Evolutionary conservation across 805 yeast species (phyloP), one percentile per base, ranked within the genome.

Genomic region (Barnettozyma populi): DNA sequence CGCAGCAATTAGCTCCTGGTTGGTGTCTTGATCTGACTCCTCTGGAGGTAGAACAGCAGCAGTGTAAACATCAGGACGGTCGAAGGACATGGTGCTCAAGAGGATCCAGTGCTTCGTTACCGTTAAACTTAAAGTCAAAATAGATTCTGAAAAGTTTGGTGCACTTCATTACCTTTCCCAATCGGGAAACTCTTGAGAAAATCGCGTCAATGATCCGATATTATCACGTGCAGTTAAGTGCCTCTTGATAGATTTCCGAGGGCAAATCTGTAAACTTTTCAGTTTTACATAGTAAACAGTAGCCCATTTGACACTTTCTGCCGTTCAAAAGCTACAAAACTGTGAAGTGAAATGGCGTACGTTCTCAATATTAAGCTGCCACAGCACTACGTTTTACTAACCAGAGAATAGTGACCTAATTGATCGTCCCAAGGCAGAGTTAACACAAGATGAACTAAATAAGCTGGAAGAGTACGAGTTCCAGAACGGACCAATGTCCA

Each of bases 11-110:
- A 85, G 75, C 65, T 84, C 94, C 46, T 82, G 80, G 63, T 75
- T 76, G 44, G 83, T 74, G 54, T 76, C 82, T 52, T 81, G 86
- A 19, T 76, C 75, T 2, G 80, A 73, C 20, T 84, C 80, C 53
- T 85, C 90, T 16, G 94, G 92, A n/a, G 94, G 92, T 47, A 89
- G 76, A 35, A 89, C 97, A 19, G 84, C 83, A 4, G 97, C 90
- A 42, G 84, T 74, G 60, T 76, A 86, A 3, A 78, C 72, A 47
- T 82, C 90, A 16, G 86, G 78, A 37, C 61, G 56, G 36, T 61
- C 63, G 36, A 53, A 58, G 16, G 62, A 58, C 62, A 60, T 60
- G 32, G 21, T 36, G 23, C 7, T 24, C 7, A 9, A 20, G 37
- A 7, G 6, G 10, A 18, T 18, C 23, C 3, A 35, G 18, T 3